phyloP scores from a whole-genome alignment of 2,329 filamentous ascomycete genomes.

The Fragosphaeria purpurea region DNA sequence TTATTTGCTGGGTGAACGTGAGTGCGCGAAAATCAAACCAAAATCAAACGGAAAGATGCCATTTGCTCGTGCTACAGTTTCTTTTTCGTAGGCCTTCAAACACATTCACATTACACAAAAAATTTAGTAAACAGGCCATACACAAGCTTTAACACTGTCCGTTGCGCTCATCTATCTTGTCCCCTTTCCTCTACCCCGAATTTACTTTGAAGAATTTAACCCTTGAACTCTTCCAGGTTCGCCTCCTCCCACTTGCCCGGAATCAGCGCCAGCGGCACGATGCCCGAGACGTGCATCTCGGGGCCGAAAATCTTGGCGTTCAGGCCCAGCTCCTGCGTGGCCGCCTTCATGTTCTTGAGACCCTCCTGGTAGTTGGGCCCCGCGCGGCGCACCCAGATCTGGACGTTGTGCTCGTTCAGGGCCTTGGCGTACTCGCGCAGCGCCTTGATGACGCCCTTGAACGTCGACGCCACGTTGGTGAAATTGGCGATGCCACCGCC shows the following conservation, averaged over 20 bases:
- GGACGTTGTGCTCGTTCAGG: slow-evolving; percentile 90
- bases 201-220: slow-evolving; percentile 22
- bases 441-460: slow-evolving; percentile 98
- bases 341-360: slow-evolving; percentile 98
- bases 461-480: slow-evolving; percentile 97
- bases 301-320: slow-evolving; percentile 54
- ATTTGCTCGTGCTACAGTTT: no score
- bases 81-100: no score
- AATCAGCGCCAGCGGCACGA: slow-evolving; percentile 81
- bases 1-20: background rate
- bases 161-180: no score
- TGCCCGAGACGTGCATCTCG: slow-evolving; percentile 95
- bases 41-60: background rate
- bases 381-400: slow-evolving; percentile 88
- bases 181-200: no score
- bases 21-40: background rate
- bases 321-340: slow-evolving; percentile 85
- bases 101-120: no score
- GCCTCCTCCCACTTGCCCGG: slow-evolving; percentile 54
- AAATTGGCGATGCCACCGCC: slow-evolving; percentile 99
- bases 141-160: no score
- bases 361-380: slow-evolving; percentile 99
- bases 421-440: slow-evolving; percentile 79
- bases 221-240: slow-evolving; percentile 51
- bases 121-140: no score